Evolutionary conservation across 352 stramenopile species (phyloP).

Genomic region (Paralagenidium karlingii): DNA sequence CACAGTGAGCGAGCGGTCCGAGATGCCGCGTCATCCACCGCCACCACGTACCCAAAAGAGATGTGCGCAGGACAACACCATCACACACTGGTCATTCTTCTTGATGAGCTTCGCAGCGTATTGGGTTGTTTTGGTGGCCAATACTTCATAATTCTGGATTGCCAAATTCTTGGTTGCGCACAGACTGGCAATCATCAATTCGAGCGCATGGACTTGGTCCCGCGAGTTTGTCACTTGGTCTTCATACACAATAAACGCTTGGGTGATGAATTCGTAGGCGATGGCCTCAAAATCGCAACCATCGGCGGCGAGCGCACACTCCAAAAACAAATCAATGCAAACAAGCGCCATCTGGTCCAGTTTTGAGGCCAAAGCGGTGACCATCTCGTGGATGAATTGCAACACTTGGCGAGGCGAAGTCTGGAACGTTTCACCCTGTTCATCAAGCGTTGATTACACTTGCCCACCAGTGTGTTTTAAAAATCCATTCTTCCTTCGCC

Average conservation of each 20-base stretch:
- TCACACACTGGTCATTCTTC: conserved; percentile 92
- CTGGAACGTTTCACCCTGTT: conserved; percentile 5
- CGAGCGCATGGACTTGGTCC: conserved; percentile 83
- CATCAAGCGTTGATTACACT: background rate
- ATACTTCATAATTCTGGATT: conserved; percentile 86
- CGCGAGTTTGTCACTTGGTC: conserved; percentile 89
- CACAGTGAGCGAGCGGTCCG: conserved; percentile 6
- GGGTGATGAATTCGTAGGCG: conserved; percentile 94
- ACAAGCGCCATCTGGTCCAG: conserved; percentile 53
- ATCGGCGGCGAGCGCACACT: conserved; percentile 87
- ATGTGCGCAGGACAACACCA: conserved; percentile 91
- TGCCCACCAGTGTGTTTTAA: background rate
- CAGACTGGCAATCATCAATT: conserved; percentile 84
- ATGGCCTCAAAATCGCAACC: conserved; percentile 81
- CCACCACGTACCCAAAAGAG: conserved; percentile 86
- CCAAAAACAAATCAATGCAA: conserved; percentile 90
- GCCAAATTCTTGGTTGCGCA: conserved; percentile 69
- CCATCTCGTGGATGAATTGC: conserved; percentile 96
- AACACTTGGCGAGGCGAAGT: conserved; percentile 89
- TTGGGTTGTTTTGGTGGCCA: conserved; percentile 96
- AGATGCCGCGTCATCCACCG: background rate
- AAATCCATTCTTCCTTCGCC: background rate
- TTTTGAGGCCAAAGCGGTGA: conserved; percentile 84
- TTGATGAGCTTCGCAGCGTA: conserved; percentile 94
- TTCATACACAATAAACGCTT: conserved; percentile 95